phyloP scores from a whole-genome alignment of 2,329 filamentous ascomycete genomes.

The Phaeosphaeria sp. region DNA sequence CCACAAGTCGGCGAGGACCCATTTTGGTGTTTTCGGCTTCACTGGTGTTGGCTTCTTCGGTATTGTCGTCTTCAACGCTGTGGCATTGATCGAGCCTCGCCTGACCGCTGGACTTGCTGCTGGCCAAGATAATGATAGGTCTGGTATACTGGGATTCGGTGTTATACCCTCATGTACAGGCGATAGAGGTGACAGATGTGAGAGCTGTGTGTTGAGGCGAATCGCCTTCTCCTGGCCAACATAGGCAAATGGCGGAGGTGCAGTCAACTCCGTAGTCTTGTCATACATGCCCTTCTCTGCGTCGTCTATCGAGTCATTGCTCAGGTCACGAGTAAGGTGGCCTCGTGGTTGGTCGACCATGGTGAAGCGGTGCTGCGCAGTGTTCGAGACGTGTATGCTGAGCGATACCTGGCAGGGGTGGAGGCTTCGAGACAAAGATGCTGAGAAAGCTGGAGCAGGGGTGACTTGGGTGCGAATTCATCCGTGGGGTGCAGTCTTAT shows the following conservation, averaged over 20 bases:
- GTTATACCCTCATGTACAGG: slow-evolving; percentile 45
- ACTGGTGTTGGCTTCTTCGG: slow-evolving; percentile 24
- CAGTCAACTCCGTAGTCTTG: slow-evolving; percentile 26
- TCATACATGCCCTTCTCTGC: slow-evolving; percentile 44
- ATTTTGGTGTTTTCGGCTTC: slow-evolving; percentile 34
- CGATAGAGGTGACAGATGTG: slow-evolving; percentile 30
- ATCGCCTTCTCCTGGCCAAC: slow-evolving; percentile 18
- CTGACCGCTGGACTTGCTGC: slow-evolving; percentile 8
- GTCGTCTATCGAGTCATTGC: slow-evolving; percentile 36
- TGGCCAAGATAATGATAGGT: slow-evolving; percentile 35
- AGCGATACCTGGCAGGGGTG: slow-evolving; percentile 25
- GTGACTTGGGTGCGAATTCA: slow-evolving; percentile 25
- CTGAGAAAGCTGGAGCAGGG: slow-evolving; percentile 29
- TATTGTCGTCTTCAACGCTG: slow-evolving; percentile 17
- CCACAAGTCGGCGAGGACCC: slow-evolving; percentile 42
- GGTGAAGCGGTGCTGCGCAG: slow-evolving; percentile 5
- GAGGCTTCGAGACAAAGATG: slow-evolving; percentile 24
- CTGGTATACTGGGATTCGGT: slow-evolving; percentile 39
- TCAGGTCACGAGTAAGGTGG: slow-evolving; percentile 19
- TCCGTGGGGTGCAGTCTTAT: slow-evolving; percentile 32
- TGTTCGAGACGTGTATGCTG: slow-evolving; percentile 15
- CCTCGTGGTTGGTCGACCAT: slow-evolving; percentile 30
- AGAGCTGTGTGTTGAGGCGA: slow-evolving; percentile 17
- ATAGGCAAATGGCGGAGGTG: slow-evolving; percentile 38
- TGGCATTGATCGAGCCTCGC: slow-evolving; percentile 23